These are phyloP conservation scores for Rhizopus microsporus DNA, from an alignment of 371 early-diverging fungal genomes.

Conservation along the genomic window DNA sequence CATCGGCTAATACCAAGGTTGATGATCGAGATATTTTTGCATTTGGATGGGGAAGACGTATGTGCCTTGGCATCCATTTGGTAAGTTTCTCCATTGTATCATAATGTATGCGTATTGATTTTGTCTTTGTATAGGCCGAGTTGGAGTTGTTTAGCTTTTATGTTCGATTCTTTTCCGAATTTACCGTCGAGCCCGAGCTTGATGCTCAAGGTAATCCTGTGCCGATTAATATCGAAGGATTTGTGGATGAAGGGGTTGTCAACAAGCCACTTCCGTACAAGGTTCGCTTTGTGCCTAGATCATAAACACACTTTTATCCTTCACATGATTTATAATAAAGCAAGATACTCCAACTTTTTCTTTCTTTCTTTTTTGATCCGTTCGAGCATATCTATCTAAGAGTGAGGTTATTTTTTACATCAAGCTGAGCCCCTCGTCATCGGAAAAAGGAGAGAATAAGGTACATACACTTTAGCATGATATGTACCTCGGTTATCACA, in stretches of 20 bases:
- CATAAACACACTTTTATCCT: not conserved
- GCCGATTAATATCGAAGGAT: slow-evolving; percentile 1
- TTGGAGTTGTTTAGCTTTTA: slow-evolving; percentile 2
- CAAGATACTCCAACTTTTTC: no score
- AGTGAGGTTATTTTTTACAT: no score
- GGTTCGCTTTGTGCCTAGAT: slow-evolving; percentile 1
- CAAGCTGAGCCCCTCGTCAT: no score
- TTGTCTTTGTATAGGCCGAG: slow-evolving; percentile 8
- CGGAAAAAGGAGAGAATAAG: no score
- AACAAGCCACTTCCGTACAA: slow-evolving; percentile 7
- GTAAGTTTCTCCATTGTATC: not conserved
- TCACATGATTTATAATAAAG: no score
- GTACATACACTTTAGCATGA: no score
- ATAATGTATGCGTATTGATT: not conserved
- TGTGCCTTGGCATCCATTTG: slow-evolving; percentile 5
- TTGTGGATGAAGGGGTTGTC: slow-evolving; percentile 7
- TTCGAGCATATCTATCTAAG: no score
- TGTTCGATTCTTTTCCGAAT: not conserved
- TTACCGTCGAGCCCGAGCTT: slow-evolving; percentile 5
- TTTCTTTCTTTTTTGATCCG: no score
- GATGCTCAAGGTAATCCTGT: slow-evolving; percentile 6
- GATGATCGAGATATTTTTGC: slow-evolving; percentile 7
- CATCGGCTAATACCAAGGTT: slow-evolving; percentile 2
- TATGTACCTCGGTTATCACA: no score
- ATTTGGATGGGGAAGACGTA: slow-evolving; percentile 17